A percentile compares a stretch with the other conserved stretches of the same genome.
Evolutionary conservation across 306 rosid species (phyloP).

Genomic region (Corylus avellana): DNA sequence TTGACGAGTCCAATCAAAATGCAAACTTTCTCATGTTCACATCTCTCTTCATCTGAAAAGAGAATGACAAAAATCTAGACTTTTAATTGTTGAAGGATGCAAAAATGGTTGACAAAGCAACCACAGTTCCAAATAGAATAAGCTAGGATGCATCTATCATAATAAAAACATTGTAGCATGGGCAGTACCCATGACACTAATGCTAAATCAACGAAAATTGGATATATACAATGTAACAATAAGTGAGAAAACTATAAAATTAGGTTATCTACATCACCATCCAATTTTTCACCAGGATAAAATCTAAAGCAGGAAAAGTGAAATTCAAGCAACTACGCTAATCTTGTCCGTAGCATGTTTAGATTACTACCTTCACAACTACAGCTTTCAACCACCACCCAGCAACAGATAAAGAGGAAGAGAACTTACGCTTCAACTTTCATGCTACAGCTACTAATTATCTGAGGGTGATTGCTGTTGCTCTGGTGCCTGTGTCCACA

Average conservation of each 20-base stretch:
- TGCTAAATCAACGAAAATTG: not conserved
- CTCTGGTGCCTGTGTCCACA: constrained; percentile 55
- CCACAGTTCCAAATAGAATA: not conserved
- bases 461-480: constrained; percentile 57
- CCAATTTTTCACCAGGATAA: not conserved
- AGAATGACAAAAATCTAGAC: not conserved
- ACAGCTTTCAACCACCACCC: constrained; percentile 29
- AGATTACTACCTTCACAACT: constrained; percentile 11
- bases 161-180: not conserved
- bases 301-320: not conserved
- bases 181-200: not conserved
- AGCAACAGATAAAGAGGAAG: constrained; percentile 14
- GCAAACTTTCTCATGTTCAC: not conserved
- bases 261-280: not conserved
- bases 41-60: not conserved
- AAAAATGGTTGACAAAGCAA: not conserved
- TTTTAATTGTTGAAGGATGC: not conserved
- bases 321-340: constrained; percentile 10
- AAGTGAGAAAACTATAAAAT: not conserved
- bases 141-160: not conserved
- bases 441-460: constrained; percentile 35
- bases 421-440: constrained; percentile 31
- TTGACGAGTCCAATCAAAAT: not conserved
- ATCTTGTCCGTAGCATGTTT: constrained; percentile 19
- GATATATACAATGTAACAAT: not conserved